Percentiles rank a stretch among this genome's conserved stretches.
Conservation (phyloP, 495 filamentous ascomycete genomes). For the Tuber borchii region DNA sequence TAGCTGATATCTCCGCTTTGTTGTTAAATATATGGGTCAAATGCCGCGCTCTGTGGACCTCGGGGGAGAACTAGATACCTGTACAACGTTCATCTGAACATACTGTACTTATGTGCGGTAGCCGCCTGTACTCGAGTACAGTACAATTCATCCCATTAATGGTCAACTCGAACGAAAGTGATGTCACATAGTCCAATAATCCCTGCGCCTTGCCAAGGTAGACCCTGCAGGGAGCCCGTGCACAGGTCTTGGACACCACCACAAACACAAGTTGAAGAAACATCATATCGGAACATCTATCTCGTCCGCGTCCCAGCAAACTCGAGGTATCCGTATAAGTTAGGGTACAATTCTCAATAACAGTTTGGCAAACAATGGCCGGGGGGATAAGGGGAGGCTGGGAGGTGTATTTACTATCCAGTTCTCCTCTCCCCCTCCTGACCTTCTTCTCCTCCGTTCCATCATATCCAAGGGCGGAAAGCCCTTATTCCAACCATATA, state of each 20-base stretch:
- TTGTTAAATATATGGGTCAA: neutral
- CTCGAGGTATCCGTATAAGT: neutral
- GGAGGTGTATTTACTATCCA: neutral
- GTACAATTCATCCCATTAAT: conserved; percentile 1
- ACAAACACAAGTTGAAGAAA: neutral
- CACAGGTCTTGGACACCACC: neutral
- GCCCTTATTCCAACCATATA: neutral
- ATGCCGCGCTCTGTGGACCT: neutral
- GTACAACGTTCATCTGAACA: neutral
- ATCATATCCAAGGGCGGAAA: neutral
- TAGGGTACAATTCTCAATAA: neutral
- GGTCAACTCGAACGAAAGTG: neutral
- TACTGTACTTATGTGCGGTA: neutral
- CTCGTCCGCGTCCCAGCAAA: neutral
- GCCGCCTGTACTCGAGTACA: too few species aligned
- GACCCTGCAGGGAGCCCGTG: neutral
- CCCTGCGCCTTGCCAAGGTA: neutral
- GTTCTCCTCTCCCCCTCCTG: neutral
- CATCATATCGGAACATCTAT: neutral
- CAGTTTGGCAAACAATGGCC: neutral
- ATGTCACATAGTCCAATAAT: neutral
- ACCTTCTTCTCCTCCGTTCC: neutral
- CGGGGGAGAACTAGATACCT: neutral
- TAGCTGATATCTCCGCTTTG: neutral
- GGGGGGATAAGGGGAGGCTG: neutral